Percentiles rank a stretch among this genome's conserved stretches.
Evolutionary conservation across 2,329 filamentous ascomycete genomes (phyloP).

Genomic region (Hymenoscyphus infarciens): DNA sequence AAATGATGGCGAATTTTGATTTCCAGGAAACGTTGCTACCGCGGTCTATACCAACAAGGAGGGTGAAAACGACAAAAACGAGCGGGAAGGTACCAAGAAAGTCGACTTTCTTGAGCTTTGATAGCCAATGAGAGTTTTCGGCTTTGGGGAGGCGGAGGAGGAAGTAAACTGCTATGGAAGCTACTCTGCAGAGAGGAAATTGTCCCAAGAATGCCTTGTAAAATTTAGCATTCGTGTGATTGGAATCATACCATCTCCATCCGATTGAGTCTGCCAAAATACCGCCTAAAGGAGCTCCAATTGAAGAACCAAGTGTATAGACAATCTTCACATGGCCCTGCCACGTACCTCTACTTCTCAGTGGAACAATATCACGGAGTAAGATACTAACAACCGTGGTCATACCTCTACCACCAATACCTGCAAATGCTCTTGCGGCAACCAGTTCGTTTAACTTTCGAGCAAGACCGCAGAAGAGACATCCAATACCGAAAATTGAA

Average conservation of each 20-base stretch:
- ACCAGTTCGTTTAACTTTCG: conserved; percentile 63
- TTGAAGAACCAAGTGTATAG: conserved; percentile 63
- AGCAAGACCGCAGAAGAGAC: conserved; percentile 59
- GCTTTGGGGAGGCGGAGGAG: conserved; percentile 57
- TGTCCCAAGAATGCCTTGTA: conserved; percentile 67
- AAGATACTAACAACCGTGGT: conserved; percentile 66
- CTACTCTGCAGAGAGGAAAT: conserved; percentile 63
- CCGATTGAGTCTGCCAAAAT: conserved; percentile 69
- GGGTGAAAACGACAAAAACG: conserved; percentile 46
- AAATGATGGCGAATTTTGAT: conserved; percentile 52
- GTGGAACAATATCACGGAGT: conserved; percentile 65
- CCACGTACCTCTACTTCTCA: conserved; percentile 68
- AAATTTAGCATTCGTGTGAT: neutral
- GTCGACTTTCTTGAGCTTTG: conserved; percentile 66
- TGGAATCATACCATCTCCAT: conserved; percentile 62
- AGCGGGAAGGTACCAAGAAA: conserved; percentile 68
- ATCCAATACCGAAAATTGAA: conserved; percentile 61
- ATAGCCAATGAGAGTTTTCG: conserved; percentile 58
- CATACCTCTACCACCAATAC: conserved; percentile 69
- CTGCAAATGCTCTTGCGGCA: conserved; percentile 50
- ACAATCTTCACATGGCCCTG: conserved; percentile 72
- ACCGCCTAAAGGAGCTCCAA: conserved; percentile 68
- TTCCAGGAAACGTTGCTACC: conserved; percentile 71
- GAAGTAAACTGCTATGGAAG: conserved; percentile 60
- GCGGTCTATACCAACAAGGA: conserved; percentile 60